Percentiles rank a stretch among this genome's conserved stretches.
These are phyloP conservation scores for Apophysomyces ossiformis DNA, from an alignment of 371 early-diverging fungal species.

Conservation along the genomic window DNA sequence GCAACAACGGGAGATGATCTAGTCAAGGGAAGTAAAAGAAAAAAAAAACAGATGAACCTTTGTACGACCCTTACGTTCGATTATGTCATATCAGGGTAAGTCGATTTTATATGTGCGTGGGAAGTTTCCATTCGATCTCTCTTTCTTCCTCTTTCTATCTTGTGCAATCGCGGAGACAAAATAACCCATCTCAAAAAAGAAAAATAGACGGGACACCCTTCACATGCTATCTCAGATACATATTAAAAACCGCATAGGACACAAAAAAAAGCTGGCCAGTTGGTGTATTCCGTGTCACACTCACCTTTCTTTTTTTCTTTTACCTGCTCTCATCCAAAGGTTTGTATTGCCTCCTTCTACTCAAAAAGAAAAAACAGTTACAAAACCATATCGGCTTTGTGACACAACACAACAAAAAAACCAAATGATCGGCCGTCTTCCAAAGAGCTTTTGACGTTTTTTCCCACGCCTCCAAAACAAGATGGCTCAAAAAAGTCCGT, in stretches of 20 bases:
- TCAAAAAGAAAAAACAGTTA: too few species aligned
- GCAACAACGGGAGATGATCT: too few species aligned
- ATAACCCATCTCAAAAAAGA: background rate
- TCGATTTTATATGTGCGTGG: background rate
- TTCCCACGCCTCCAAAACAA: conserved; percentile 1
- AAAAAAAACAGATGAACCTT: background rate
- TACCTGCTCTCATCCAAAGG: background rate
- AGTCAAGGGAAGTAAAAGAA: too few species aligned
- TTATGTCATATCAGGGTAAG: background rate
- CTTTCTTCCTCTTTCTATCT: background rate
- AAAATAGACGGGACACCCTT: background rate
- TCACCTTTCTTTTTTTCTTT: background rate
- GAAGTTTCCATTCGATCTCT: background rate
- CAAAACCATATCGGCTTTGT: too few species aligned
- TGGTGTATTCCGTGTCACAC: too few species aligned
- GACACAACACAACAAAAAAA: too few species aligned
- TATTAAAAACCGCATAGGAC: background rate
- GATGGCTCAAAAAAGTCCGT: background rate
- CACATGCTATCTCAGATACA: background rate
- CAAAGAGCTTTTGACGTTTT: background rate
- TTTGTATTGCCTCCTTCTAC: too few species aligned
- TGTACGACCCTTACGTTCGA: background rate
- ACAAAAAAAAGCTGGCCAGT: too few species aligned
- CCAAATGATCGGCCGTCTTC: background rate
- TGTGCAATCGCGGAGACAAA: background rate